Conservation (phyloP, 306 rosid species). For the Prinsepia uniflora region DNA sequence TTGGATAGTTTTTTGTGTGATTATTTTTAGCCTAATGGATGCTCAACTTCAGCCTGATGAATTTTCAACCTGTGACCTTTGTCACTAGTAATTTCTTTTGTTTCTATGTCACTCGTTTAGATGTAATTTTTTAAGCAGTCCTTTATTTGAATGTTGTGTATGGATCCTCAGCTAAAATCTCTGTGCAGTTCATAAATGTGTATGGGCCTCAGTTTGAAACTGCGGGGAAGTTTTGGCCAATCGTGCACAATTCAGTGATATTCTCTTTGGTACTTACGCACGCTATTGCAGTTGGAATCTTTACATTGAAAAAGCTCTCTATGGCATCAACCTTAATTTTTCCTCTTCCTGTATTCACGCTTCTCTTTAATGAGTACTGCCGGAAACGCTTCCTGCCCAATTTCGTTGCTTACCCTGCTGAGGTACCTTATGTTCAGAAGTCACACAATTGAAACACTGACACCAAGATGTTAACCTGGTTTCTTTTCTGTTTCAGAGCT, state of each 20-base stretch:
- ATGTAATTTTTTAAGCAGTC: background rate
- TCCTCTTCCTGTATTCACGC: conserved; percentile 84
- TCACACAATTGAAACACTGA: conserved; percentile 5
- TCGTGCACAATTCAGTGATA: conserved; percentile 71
- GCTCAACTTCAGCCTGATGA: too few species aligned
- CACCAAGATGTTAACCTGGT: conserved; percentile 1
- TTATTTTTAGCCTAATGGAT: too few species aligned
- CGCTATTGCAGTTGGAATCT: conserved; percentile 85
- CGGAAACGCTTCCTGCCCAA: conserved; percentile 88
- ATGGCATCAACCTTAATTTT: conserved; percentile 38
- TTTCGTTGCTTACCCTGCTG: conserved; percentile 69
- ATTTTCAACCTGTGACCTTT: too few species aligned
- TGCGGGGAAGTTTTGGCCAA: conserved; percentile 93
- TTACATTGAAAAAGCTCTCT: conserved; percentile 63
- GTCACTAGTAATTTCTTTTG: too few species aligned
- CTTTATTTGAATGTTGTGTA: conserved; percentile 10
- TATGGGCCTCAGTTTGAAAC: conserved; percentile 73
- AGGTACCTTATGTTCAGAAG: conserved; percentile 46
- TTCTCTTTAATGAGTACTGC: conserved; percentile 88
- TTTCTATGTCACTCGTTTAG: background rate
- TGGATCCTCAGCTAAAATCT: conserved; percentile 23
- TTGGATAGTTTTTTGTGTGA: too few species aligned
- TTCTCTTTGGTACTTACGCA: conserved; percentile 93
- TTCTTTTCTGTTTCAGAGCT: conserved; percentile 48
- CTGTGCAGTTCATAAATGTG: conserved; percentile 75